Evolutionary conservation across 139 green algal genomes (phyloP), one percentile per base, ranked within the genome.

Genomic region (Auxenochlorella pyrenoidosa): DNA sequence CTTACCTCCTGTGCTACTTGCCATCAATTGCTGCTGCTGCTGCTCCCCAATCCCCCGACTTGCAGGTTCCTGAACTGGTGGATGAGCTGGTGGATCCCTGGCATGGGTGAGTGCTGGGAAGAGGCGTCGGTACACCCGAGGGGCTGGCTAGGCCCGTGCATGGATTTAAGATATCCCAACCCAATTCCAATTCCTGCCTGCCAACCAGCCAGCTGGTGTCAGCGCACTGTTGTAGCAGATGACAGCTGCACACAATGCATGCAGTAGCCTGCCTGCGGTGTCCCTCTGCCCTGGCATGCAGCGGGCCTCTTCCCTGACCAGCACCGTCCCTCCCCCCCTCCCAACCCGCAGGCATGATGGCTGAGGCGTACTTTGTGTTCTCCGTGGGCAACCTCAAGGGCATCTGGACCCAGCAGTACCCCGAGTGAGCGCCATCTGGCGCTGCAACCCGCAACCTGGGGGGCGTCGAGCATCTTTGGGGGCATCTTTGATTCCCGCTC

Each of bases 301-400:
- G 12, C 38, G 44, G 5, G 13, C 1, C 38, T 58, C 12, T 22
- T 4, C 6, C 18, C 32, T n/a, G 34, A 6, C 2, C 32, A 4
- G 8, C 15, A n/a, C 47, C 77, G 3, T 43, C 34, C 26, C n/a
- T 1, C 5, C 34, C 1, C 51, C 6, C 15, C 6, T 24, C 18
- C 21, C n/a, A n/a, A n/a, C n/a, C 16, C 24, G 79, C 58, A 84
- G 79, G 88, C 34, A 91, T 91, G 88, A 87, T 89, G 51, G 66
- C 84, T 21, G 88, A 94, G 82, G 88, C 90, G 12, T 94, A 94
- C 73, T 91, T 89, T 84, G 77, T 94, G 5, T 94, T 94, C 79
- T 83, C 84, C 36, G 84, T 94, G 0, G 91, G 91, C 44, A 94
- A 94, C 65, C 54, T 93, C 4, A 91, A 88, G 75, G 75, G 68